Conservation (phyloP, 352 stramenopile genomes). For the Globisporangium parvum region DNA sequence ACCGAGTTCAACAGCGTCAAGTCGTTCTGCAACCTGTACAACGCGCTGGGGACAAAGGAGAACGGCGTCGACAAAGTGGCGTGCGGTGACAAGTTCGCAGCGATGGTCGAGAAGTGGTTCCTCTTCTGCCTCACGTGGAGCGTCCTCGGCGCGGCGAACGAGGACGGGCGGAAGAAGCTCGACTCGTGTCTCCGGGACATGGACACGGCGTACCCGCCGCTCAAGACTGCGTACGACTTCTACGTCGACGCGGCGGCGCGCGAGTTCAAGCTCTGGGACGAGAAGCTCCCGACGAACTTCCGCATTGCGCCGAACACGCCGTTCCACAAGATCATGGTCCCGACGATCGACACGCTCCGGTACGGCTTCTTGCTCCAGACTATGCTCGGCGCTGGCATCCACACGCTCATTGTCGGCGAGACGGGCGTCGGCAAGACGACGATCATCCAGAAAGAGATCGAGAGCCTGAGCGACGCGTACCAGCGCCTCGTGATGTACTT, state of each 20-base stretch:
- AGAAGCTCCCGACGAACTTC: conserved; percentile 74
- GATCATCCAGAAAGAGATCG: conserved; percentile 76
- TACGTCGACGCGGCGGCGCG: conserved; percentile 76
- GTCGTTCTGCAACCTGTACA: conserved; percentile 86
- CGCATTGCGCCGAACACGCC: conserved; percentile 59
- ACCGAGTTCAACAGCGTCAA: conserved; percentile 79
- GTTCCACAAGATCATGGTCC: conserved; percentile 87
- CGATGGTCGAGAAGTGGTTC: conserved; percentile 79
- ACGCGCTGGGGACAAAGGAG: conserved; percentile 53
- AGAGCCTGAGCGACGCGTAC: conserved; percentile 72
- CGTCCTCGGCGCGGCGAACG: conserved; percentile 80
- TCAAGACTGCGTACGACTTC: conserved; percentile 92
- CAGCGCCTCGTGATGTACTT: conserved; percentile 86
- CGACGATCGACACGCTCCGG: conserved; percentile 78
- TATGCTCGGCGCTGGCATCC: conserved; percentile 62
- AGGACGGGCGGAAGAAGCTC: conserved; percentile 80
- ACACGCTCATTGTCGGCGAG: conserved; percentile 86
- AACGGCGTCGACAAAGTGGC: conserved; percentile 62
- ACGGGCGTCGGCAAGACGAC: conserved; percentile 89
- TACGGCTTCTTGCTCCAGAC: conserved; percentile 81
- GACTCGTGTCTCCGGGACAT: conserved; percentile 89
- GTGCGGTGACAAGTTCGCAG: conserved; percentile 63
- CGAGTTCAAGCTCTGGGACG: conserved; percentile 84
- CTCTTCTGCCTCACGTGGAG: conserved; percentile 84
- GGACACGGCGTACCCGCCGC: conserved; percentile 88